Percentiles rank a stretch among this genome's conserved stretches.
phyloP scores from a whole-genome alignment of 139 green algal genomes.

The Axilococcus clingmanii region DNA sequence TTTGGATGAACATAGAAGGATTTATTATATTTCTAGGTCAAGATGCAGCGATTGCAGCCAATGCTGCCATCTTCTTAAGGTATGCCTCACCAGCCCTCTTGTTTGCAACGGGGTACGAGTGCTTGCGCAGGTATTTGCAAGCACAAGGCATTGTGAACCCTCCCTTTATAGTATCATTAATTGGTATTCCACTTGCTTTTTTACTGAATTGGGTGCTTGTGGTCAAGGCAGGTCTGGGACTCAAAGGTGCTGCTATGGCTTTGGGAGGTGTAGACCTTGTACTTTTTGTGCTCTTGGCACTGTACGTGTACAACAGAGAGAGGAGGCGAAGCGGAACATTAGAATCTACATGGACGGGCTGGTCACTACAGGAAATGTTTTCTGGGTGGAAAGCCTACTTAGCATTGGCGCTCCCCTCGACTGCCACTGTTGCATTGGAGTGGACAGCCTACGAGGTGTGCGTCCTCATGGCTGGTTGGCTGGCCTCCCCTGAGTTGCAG shows the following conservation, averaged over 20 bases:
- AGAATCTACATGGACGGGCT: conserved; percentile 48
- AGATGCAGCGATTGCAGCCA: conserved; percentile 25
- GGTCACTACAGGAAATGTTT: conserved; percentile 36
- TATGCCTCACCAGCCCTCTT: conserved; percentile 33
- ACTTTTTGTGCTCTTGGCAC: conserved; percentile 11
- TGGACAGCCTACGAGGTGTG: conserved; percentile 65
- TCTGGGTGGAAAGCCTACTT: conserved; percentile 51
- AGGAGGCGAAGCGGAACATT: conserved; percentile 5
- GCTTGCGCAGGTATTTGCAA: conserved; percentile 43
- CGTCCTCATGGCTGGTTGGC: conserved; percentile 41
- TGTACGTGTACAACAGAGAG: background rate
- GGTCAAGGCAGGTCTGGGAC: conserved; percentile 17
- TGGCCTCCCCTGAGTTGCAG: conserved; percentile 28
- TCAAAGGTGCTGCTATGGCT: conserved; percentile 55
- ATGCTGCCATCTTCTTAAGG: conserved; percentile 31
- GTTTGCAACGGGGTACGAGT: conserved; percentile 24
- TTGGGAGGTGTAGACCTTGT: conserved; percentile 27
- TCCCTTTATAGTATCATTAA: conserved; percentile 18
- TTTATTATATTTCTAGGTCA: conserved; percentile 44
- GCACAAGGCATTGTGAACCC: conserved; percentile 47
- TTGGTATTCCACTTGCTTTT: conserved; percentile 1
- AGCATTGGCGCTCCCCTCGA: conserved; percentile 46
- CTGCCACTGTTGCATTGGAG: conserved; percentile 61
- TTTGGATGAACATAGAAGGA: conserved; percentile 39
- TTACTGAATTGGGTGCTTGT: conserved; percentile 38